These are phyloP conservation scores for Hypomontagnella monticulosa DNA, from an alignment of 495 filamentous ascomycete genomes.

Conservation along the genomic window DNA sequence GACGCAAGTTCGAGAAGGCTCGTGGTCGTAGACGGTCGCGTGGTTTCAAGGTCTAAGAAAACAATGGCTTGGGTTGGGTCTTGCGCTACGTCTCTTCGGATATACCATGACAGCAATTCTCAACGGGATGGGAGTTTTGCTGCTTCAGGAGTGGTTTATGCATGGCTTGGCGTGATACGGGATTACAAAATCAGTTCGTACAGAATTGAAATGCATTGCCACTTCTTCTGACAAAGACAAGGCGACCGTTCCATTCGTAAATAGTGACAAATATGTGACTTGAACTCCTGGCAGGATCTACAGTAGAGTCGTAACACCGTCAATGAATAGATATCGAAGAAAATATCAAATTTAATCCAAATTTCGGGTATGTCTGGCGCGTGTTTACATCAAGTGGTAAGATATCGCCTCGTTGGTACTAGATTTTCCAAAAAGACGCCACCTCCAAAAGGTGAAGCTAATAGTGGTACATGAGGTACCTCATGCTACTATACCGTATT, in stretches of 20 bases:
- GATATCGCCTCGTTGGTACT: no score
- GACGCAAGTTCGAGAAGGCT: conserved; percentile 97
- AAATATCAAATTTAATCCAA: no score
- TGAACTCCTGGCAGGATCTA: no score
- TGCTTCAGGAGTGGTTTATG: conserved; percentile 45
- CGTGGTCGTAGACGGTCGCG: conserved; percentile 95
- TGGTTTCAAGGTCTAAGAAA: conserved; percentile 96
- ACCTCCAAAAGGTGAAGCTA: conserved; percentile 25
- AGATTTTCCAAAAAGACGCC: neutral
- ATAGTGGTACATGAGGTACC: no score
- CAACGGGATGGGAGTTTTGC: conserved; percentile 35
- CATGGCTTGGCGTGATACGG: conserved; percentile 51
- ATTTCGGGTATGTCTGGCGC: no score
- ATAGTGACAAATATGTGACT: neutral
- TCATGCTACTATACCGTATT: conserved; percentile 11
- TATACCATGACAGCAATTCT: conserved; percentile 42
- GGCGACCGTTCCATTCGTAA: neutral
- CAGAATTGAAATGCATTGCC: conserved; percentile 44
- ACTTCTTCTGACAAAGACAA: conserved; percentile 28
- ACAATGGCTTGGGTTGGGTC: conserved; percentile 43
- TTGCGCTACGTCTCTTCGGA: conserved; percentile 45
- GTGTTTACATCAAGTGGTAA: no score
- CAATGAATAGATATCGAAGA: no score
- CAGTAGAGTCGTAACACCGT: no score
- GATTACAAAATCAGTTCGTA: conserved; percentile 47